Conservation (phyloP, 2,329 filamentous ascomycete species). For the Westerdykella aurantiaca region DNA sequence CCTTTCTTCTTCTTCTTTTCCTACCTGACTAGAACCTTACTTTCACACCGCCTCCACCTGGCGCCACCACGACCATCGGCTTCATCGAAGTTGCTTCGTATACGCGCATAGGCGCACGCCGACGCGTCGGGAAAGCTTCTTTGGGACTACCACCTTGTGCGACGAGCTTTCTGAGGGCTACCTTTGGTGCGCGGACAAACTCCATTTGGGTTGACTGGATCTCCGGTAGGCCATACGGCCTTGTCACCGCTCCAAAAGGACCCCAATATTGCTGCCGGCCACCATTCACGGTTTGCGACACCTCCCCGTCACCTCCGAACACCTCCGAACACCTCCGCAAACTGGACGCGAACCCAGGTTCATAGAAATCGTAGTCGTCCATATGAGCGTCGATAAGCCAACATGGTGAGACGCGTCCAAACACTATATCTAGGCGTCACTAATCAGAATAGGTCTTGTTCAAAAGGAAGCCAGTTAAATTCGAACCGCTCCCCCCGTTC, state of each 20-base stretch:
- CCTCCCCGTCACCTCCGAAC: neutral
- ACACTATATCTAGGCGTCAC: neutral
- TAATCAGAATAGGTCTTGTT: conserved; percentile 68
- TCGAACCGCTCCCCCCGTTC: conserved; percentile 64
- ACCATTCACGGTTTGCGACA: neutral
- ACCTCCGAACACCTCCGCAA: neutral
- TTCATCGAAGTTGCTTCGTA: conserved; percentile 19
- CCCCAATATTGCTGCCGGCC: neutral
- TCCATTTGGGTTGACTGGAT: conserved; percentile 6
- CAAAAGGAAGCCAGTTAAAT: conserved; percentile 91
- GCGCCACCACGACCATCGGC: conserved; percentile 23
- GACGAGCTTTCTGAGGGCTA: conserved; percentile 25
- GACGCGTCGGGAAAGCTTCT: conserved; percentile 36
- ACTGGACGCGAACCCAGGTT: neutral
- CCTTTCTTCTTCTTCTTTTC: conserved; percentile 26
- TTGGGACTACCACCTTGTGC: conserved; percentile 26
- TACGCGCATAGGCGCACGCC: conserved; percentile 42
- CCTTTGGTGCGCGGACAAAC: conserved; percentile 16
- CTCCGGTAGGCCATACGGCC: neutral
- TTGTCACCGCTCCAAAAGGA: too few relatives aligned
- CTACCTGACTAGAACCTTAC: conserved; percentile 4
- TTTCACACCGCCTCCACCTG: conserved; percentile 18
- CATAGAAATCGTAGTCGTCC: conserved; percentile 7
- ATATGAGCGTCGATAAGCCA: conserved; percentile 26
- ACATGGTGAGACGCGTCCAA: conserved; percentile 29